phyloP scores from a whole-genome alignment of 1,284 basidiomycete species.

The Paramarasmius palmivorus region DNA sequence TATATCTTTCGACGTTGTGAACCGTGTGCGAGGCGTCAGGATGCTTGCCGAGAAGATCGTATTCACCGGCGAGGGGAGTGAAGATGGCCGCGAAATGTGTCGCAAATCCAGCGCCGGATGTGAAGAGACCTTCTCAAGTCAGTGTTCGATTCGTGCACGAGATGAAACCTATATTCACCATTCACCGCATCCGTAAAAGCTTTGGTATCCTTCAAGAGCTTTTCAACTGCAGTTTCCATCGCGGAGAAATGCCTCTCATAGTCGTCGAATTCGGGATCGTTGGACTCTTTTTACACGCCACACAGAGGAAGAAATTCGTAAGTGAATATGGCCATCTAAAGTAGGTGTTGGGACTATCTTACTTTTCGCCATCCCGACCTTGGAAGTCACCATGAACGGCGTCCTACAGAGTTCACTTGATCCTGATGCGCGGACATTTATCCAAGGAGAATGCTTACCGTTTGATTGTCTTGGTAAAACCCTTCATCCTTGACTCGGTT shows the following conservation, averaged over 20 bases:
- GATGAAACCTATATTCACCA: slow-evolving; percentile 43
- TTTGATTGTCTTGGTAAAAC: slow-evolving; percentile 19
- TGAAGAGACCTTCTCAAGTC: slow-evolving; percentile 69
- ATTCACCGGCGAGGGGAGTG: slow-evolving; percentile 81
- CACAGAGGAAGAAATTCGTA: not conserved
- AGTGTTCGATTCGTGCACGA: not conserved
- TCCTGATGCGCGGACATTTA: not conserved
- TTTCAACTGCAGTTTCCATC: slow-evolving; percentile 84
- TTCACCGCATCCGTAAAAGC: slow-evolving; percentile 84
- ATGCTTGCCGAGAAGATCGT: slow-evolving; percentile 77
- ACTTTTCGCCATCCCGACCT: slow-evolving; percentile 92
- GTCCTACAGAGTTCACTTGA: slow-evolving; percentile 50
- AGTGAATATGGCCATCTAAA: not conserved
- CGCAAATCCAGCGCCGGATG: slow-evolving; percentile 76
- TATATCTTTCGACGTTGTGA: slow-evolving; percentile 73
- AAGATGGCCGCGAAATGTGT: slow-evolving; percentile 80
- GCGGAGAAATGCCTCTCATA: slow-evolving; percentile 76
- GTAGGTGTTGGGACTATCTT: slow-evolving; percentile 32
- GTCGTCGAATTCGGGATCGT: slow-evolving; percentile 87
- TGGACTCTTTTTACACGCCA: slow-evolving; percentile 55
- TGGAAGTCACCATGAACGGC: slow-evolving; percentile 83
- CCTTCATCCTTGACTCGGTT: slow-evolving; percentile 11
- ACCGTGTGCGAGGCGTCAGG: slow-evolving; percentile 82
- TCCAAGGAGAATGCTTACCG: slow-evolving; percentile 10
- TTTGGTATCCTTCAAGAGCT: slow-evolving; percentile 90